Evolutionary conservation across 1,139 yeast genomes (phyloP).

Genomic region (Geotrichum siamense): DNA sequence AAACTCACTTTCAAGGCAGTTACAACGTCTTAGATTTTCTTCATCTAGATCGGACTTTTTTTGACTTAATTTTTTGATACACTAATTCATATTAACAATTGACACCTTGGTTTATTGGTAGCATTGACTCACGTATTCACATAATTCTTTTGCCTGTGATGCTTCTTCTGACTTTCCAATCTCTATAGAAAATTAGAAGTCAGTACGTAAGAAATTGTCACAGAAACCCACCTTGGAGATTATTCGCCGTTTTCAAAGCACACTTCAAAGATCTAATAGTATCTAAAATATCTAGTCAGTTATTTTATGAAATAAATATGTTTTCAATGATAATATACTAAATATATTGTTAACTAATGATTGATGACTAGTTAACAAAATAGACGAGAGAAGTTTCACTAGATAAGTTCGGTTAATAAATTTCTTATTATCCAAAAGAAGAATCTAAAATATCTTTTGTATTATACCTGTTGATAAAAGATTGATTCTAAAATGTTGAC

Average conservation of each 20-base stretch:
- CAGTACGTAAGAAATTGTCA: not conserved
- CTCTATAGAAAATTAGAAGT: slow-evolving; percentile 7
- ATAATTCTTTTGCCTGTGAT: slow-evolving; percentile 11
- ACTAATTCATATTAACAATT: no score
- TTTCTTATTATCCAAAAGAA: no score
- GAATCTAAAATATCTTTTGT: no score
- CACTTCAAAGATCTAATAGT: slow-evolving; percentile 17
- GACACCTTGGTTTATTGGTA: no score
- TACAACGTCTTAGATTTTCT: slow-evolving; percentile 2
- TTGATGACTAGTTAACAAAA: slow-evolving; percentile 13
- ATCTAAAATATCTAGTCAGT: slow-evolving; percentile 8
- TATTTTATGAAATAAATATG: no score
- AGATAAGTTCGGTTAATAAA: no score
- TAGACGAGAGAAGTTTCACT: slow-evolving; percentile 15
- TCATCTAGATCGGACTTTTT: slow-evolving; percentile 2
- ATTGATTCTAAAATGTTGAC: slow-evolving; percentile 1
- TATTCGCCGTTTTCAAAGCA: slow-evolving; percentile 13
- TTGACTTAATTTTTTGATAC: slow-evolving; percentile 9
- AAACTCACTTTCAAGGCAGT: slow-evolving; percentile 10
- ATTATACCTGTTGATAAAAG: slow-evolving; percentile 4
- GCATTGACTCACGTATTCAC: slow-evolving; percentile 10
- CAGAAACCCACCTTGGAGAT: slow-evolving; percentile 9
- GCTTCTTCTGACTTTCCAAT: slow-evolving; percentile 12
- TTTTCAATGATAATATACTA: no score
- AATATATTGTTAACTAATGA: slow-evolving; percentile 13